Evolutionary conservation across 345 rosid genomes (phyloP).

Genomic region (Salix suchowensis): DNA sequence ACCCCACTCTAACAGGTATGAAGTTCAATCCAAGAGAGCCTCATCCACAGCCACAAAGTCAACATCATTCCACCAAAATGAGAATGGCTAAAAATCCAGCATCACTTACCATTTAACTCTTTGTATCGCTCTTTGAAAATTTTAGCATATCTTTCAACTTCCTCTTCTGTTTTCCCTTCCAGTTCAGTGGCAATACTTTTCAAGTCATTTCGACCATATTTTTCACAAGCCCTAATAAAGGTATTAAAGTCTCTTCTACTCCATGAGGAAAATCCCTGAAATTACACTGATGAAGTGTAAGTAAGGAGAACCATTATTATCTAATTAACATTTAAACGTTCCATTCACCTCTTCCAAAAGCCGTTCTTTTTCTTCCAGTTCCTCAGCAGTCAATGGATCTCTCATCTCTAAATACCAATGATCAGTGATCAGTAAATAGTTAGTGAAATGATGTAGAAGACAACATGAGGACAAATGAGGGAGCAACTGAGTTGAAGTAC

Average conservation of each 20-base stretch:
- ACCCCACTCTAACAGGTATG: neutral
- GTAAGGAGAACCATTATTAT: conserved; percentile 12
- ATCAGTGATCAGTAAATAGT: conserved; percentile 22
- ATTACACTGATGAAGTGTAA: conserved; percentile 7
- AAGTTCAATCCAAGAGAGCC: neutral
- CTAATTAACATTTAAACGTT: conserved; percentile 3
- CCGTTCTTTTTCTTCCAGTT: conserved; percentile 89
- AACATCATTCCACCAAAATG: neutral
- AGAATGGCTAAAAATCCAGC: neutral
- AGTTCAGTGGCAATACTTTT: conserved; percentile 81
- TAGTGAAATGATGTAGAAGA: neutral
- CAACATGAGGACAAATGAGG: neutral
- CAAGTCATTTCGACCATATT: conserved; percentile 84
- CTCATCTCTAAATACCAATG: conserved; percentile 49
- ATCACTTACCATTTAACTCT: conserved; percentile 66
- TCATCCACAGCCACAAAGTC: neutral
- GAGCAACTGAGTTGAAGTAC: conserved; percentile 23
- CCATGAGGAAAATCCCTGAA: conserved; percentile 95
- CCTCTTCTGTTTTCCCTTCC: conserved; percentile 92
- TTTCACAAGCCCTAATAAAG: conserved; percentile 92
- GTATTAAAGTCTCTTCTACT: conserved; percentile 88
- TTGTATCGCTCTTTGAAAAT: conserved; percentile 84
- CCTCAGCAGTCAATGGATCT: conserved; percentile 95
- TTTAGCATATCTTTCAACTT: conserved; percentile 86
- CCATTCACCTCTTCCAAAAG: conserved; percentile 75